Base-by-base conservation (phyloP, 1,284 basidiomycete genomes). In the Cryptococcus sp. region DNA sequence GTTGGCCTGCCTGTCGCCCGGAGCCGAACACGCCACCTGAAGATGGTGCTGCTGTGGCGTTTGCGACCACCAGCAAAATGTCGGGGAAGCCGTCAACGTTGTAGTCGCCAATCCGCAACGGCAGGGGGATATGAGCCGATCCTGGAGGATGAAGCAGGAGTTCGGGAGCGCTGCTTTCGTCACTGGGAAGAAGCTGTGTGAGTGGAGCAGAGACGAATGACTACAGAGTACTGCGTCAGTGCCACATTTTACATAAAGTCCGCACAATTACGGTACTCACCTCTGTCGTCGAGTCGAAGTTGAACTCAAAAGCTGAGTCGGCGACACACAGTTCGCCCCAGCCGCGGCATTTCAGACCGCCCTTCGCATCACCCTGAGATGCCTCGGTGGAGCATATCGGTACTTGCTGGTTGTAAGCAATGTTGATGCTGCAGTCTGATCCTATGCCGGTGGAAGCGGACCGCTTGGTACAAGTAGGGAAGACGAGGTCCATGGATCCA, bases 1-100 rank as follows among this genome's bases (percentile, higher is more conserved):
- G 72, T 11, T 61, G 63, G 15, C 72, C 70, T 10, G 58, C 58
- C 29, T 61, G 55, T 22, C 56, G 37, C n/a, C 54, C 7, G 81
- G 83, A 80, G 65, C 75, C 66, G 50, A 78, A 63, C 38, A 74
- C 58, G 1, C 75, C 74, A 39, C 81, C 74, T 38, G 65, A 50
- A 7, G 70, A 52, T 10, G 76, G 64, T 17, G 81, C 78, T 1
- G 63, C 64, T 2, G 73, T 55, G 8, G 64, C 55, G 43, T 76
- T 72, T 13, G 81, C 83, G 0, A 85, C 74, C n/a, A 93, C 85
- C 6, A 88, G 67, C 3, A 98, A 80, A 8, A 98, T 70, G 68
- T 99, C 96, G 0, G 96, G 94, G 79, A 91, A 98, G 0, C 96
- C 96, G 72, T 99, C 94, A 39, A 95, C 83, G 76, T 98, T 91